Base-by-base conservation (phyloP, 140 eudicot genomes). In the Stevia rebaudiana region DNA sequence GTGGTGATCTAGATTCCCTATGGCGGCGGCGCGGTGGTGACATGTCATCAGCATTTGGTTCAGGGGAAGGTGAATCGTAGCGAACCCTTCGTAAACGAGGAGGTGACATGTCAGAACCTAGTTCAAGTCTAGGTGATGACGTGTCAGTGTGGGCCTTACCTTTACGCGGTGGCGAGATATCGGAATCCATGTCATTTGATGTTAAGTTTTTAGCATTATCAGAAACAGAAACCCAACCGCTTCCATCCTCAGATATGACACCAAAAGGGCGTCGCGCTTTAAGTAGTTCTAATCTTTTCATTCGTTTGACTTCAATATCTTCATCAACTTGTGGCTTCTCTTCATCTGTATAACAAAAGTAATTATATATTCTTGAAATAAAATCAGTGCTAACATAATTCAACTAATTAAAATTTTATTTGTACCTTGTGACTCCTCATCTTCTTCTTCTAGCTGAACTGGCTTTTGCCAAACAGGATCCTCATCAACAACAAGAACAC, bases 401-500 rank as follows among this genome's bases (percentile, higher is more conserved):
- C 3, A 15, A 36, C 10, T 4, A 8, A 6, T 10, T 22, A 30
- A 15, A 69, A 59, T 19, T 16, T 24, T 13, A 63, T 54, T 35
- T 51, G 11, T 80, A 91, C 98, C 98, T 55, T 84, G 74, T 31
- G 92, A 85, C 35, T 88, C 92, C 3, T 87, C 86, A 59, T 88
- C 84, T 52, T 91, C 92, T 69, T 85, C 92, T 51, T 79, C 86
- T 59, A 69, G 15, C n/a, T 73, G 61, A 51, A 88, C 77, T 1
- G 85, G 89, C 75, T 88, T 92, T 79, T 92, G 98, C 98, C 98
- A 92, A 47, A 88, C 66, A 33, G 98, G 96, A 77, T 92, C 96
- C 74, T 79, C 83, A 39, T 92, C 98, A 53, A 92, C 95, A 41
- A 92, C 83, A 11, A 83, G 63, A 41, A 92, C 94, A 24, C 96